Base-by-base conservation (phyloP, 495 filamentous ascomycete genomes). In the Podospora conica region DNA sequence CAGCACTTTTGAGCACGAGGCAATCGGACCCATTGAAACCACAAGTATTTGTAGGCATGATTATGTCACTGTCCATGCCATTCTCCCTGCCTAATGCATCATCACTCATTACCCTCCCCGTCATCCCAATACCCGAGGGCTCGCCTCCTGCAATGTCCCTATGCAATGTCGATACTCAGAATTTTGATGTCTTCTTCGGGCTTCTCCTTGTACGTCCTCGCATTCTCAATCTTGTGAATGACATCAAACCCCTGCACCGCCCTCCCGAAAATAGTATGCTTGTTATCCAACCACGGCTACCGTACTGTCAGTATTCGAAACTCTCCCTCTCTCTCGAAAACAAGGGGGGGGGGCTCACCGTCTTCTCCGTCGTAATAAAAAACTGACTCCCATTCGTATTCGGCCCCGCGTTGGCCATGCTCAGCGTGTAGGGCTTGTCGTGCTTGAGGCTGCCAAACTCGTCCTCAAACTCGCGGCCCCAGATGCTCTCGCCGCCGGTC, bases 131-230 rank as follows among this genome's bases (percentile, higher is more conserved):
- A n/a, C n/a, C n/a, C n/a, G n/a, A n/a, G n/a, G n/a, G n/a, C n/a
- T n/a, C n/a, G n/a, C n/a, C n/a, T n/a, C n/a, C n/a, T n/a, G n/a
- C n/a, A n/a, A n/a, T n/a, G n/a, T n/a, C 24, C 24, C 57, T 65
- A 75, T 10, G 70, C 29, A 28, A 76, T 70, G 25, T 90, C 86
- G 67, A 99, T 95, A 75, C 90, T 97, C 28, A 99, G 85, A 74
- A 99, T 95, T 82, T 96, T 97, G 68, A 99, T 91, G 79, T 98
- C 94, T 68, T 96, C 92, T 77, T 94, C 90, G 18, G 96, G 95
- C 81, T 92, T 94, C 78, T 99, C 96, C 81, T 97, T 97, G 70
- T 89, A 87, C n/a, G 91, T 91, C 76, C 86, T 90, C 25, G 84
- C 83, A 77, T 96, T 97, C 80, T 98, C 96, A 72, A 99, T 99